Conservation (phyloP, 306 rosid species). For the Albizia julibrissin region DNA sequence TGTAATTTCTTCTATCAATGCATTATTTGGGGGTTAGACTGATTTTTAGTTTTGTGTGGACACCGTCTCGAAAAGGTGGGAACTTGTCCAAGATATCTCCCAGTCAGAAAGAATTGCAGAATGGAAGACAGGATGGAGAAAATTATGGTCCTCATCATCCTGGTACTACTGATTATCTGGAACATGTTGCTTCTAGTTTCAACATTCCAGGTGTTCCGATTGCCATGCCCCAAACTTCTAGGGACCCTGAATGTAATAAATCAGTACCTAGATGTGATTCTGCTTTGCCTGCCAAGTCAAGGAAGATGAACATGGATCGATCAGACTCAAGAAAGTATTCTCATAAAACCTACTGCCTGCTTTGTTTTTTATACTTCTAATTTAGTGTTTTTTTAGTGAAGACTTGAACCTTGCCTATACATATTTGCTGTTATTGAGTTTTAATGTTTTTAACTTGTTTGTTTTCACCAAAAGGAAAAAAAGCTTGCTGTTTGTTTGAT, state of each 20-base stretch:
- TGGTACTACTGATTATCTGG: conserved; percentile 52
- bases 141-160: conserved; percentile 55
- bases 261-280: conserved; percentile 58
- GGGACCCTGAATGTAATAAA: conserved; percentile 74
- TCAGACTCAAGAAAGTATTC: conserved; percentile 81
- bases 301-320: conserved; percentile 71
- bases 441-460: not conserved
- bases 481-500: not conserved
- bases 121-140: conserved; percentile 52
- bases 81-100: conserved; percentile 44
- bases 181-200: conserved; percentile 78
- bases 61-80: conserved; percentile 62
- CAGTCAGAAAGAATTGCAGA: conserved; percentile 53
- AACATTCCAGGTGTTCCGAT: conserved; percentile 68
- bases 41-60: conserved; percentile 43
- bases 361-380: not conserved
- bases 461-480: not conserved
- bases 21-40: conserved; percentile 37
- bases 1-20: conserved; percentile 3
- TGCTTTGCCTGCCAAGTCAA: conserved; percentile 65
- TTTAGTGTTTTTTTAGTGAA: conserved; percentile 1
- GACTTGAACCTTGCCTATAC: conserved; percentile 10
- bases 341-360: conserved; percentile 26
- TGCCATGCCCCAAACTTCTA: conserved; percentile 72
- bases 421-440: not conserved